Conservation (phyloP, 2,329 filamentous ascomycete genomes). For the Pyrenophora seminiperda region DNA sequence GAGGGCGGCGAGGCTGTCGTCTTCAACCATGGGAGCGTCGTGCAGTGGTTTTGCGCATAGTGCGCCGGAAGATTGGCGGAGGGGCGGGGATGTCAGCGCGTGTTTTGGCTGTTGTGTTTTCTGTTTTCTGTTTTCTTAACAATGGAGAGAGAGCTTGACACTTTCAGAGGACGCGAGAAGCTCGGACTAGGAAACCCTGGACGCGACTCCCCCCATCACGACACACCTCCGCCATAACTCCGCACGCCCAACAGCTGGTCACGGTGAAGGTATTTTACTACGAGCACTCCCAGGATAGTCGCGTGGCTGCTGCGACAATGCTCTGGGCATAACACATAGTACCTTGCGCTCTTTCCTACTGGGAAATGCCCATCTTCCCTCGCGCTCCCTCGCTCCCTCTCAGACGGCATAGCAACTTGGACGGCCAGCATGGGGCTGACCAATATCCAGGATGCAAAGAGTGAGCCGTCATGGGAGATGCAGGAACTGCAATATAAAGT, state of each 20-base stretch:
- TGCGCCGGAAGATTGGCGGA: slow-evolving; percentile 26
- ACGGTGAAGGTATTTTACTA: not conserved
- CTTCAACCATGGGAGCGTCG: slow-evolving; percentile 67
- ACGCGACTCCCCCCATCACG: slow-evolving; percentile 11
- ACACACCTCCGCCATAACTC: slow-evolving; percentile 26
- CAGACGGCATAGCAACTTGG: slow-evolving; percentile 13
- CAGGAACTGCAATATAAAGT: slow-evolving; percentile 13
- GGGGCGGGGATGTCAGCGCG: slow-evolving; percentile 5
- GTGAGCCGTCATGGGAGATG: slow-evolving; percentile 19
- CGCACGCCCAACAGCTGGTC: slow-evolving; percentile 10
- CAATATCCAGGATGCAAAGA: slow-evolving; percentile 45
- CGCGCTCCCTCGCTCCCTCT: slow-evolving; percentile 4
- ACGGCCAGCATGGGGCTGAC: slow-evolving; percentile 36
- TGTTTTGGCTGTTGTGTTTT: slow-evolving; percentile 27
- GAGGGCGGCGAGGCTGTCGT: slow-evolving; percentile 75
- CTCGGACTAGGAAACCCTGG: slow-evolving; percentile 29
- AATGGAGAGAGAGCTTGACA: slow-evolving; percentile 26
- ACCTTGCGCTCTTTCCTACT: not conserved
- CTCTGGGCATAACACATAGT: not conserved
- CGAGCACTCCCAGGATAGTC: not conserved
- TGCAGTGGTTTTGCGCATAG: slow-evolving; percentile 35
- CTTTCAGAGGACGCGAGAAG: slow-evolving; percentile 34
- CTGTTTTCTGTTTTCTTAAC: slow-evolving; percentile 31
- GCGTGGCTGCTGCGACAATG: slow-evolving; percentile 4
- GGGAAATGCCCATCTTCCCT: slow-evolving; percentile 14